Conservation (phyloP, 2,329 filamentous ascomycete species). For the Didymella segeticola region DNA sequence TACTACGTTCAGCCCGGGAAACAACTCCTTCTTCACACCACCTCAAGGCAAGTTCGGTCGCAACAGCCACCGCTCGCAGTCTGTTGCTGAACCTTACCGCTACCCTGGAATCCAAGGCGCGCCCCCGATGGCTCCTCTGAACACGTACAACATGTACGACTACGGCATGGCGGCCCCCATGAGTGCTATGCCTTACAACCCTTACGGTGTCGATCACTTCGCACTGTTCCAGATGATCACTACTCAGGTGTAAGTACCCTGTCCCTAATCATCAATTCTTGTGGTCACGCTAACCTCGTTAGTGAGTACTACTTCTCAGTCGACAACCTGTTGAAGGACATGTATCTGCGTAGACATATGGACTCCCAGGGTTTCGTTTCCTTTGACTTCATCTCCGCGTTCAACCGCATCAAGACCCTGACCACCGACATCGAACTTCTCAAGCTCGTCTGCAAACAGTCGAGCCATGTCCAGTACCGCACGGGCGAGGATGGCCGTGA, state of each 20-base stretch:
- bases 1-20: constrained; percentile 46
- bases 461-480: constrained; percentile 75
- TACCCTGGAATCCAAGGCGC: constrained; percentile 43
- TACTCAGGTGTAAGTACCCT: constrained; percentile 61
- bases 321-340: constrained; percentile 92
- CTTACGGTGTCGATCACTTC: constrained; percentile 65
- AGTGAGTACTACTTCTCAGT: constrained; percentile 97
- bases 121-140: constrained; percentile 52
- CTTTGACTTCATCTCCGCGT: constrained; percentile 78
- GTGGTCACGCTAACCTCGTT: constrained; percentile 54
- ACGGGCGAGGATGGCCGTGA: constrained; percentile 79
- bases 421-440: constrained; percentile 76
- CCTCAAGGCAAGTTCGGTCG: constrained; percentile 55
- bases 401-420: constrained; percentile 80
- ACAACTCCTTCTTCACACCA: constrained; percentile 41
- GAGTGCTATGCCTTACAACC: constrained; percentile 64
- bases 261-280: too few relatives aligned
- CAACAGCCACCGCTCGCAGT: constrained; percentile 64
- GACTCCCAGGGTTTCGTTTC: constrained; percentile 92
- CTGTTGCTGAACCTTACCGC: constrained; percentile 63
- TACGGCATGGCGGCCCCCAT: constrained; percentile 63
- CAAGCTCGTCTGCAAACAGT: constrained; percentile 75
- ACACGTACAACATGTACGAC: constrained; percentile 63
- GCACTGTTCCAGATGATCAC: constrained; percentile 64
- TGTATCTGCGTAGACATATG: constrained; percentile 89